A percentile compares a stretch with the other conserved stretches of the same genome.
Conservation (phyloP, 768 basidiomycete genomes). For the Phylloporus arenicola region DNA sequence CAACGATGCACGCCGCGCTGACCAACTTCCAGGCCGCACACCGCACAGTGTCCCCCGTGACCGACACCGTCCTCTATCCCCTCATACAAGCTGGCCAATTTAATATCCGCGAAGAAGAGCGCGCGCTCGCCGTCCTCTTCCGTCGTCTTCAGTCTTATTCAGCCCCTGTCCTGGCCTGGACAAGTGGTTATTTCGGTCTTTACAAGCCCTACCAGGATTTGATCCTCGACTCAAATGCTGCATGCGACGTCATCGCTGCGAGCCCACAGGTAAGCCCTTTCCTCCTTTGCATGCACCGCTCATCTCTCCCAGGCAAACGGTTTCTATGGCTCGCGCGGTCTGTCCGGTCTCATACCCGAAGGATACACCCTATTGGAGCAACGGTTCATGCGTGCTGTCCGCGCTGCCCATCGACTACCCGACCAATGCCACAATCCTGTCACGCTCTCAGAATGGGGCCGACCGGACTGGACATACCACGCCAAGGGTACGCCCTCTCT, state of each 20-base stretch:
- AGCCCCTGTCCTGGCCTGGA: slow-evolving; percentile 67
- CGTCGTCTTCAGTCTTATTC: slow-evolving; percentile 33
- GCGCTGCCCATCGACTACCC: slow-evolving; percentile 37
- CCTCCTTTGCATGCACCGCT: background rate
- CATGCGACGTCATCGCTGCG: slow-evolving; percentile 75
- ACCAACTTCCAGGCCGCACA: slow-evolving; percentile 52
- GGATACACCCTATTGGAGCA: slow-evolving; percentile 88
- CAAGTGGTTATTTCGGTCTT: slow-evolving; percentile 93
- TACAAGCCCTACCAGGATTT: slow-evolving; percentile 74
- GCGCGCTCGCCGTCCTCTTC: slow-evolving; percentile 53
- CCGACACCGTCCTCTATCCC: slow-evolving; percentile 62
- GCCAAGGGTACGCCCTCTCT: slow-evolving; percentile 69
- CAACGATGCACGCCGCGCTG: slow-evolving; percentile 52
- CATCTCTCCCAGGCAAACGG: slow-evolving; percentile 74
- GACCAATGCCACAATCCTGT: slow-evolving; percentile 42
- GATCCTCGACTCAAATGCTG: slow-evolving; percentile 52
- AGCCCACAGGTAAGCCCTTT: slow-evolving; percentile 63
- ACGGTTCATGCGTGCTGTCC: slow-evolving; percentile 68
- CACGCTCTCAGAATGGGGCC: slow-evolving; percentile 81
- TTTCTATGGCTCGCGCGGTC: slow-evolving; percentile 82
- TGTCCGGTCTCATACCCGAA: slow-evolving; percentile 92
- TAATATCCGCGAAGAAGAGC: slow-evolving; percentile 81
- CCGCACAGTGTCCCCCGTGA: slow-evolving; percentile 6
- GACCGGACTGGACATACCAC: slow-evolving; percentile 93
- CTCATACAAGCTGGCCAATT: slow-evolving; percentile 89